A percentile compares a stretch with the other conserved stretches of the same genome.
phyloP scores from a whole-genome alignment of 2,329 filamentous ascomycete species.

The Tolypocladium ophioglossoides region DNA sequence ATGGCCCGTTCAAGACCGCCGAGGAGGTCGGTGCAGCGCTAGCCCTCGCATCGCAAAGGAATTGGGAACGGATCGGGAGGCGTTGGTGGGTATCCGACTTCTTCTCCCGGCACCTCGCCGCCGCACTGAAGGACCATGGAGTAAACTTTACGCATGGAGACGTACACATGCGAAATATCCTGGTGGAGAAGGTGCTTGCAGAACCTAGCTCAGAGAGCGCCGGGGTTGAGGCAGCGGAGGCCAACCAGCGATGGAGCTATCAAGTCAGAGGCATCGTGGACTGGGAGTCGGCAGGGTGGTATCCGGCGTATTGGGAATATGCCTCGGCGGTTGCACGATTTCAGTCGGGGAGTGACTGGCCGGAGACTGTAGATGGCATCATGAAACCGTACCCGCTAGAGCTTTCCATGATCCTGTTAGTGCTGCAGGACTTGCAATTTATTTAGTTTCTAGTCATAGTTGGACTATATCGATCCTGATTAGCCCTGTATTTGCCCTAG shows the following conservation, averaged over 20 bases:
- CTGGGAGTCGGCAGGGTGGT: constrained; percentile 7
- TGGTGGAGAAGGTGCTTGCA: constrained; percentile 1
- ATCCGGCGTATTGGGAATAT: constrained; percentile 7
- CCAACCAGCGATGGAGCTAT: neutral
- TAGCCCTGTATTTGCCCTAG: neutral
- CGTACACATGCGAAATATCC: constrained; percentile 4
- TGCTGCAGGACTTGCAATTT: neutral
- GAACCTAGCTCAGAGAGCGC: neutral
- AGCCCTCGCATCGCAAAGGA: constrained; percentile 1
- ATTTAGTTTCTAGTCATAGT: neutral
- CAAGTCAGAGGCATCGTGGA: constrained; percentile 4
- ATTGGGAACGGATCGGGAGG: neutral
- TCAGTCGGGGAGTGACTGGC: constrained; percentile 4
- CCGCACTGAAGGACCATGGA: constrained; percentile 1
- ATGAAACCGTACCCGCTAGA: constrained; percentile 5
- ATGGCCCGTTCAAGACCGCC: constrained; percentile 2
- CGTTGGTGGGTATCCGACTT: constrained; percentile 2
- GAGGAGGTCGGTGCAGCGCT: constrained; percentile 3
- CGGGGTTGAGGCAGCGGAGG: neutral
- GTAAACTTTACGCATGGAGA: constrained; percentile 6
- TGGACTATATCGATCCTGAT: neutral
- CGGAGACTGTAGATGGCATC: constrained; percentile 1
- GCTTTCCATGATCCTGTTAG: constrained; percentile 1
- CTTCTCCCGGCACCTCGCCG: constrained; percentile 2
- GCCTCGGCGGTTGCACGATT: constrained; percentile 1